Conservation (phyloP, 306 rosid genomes). For the Glycine latifolia region DNA sequence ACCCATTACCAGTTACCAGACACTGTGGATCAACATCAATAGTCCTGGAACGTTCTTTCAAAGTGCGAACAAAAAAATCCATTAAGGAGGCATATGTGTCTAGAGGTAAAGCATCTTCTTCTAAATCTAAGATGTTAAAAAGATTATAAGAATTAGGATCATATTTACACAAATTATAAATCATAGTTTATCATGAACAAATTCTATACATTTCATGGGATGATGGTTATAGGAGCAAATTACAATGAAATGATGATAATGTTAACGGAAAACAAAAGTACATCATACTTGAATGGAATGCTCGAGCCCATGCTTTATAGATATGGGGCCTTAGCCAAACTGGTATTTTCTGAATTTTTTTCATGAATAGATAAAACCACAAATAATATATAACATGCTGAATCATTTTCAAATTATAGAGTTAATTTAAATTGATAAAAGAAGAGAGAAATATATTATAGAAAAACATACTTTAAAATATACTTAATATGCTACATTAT, state of each 20-base stretch:
- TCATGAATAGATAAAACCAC: conserved; percentile 38
- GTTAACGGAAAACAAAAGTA: conserved; percentile 19
- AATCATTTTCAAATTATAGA: conserved; percentile 20
- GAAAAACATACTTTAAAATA: not conserved
- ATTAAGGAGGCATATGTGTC: conserved; percentile 76
- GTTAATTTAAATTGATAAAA: conserved; percentile 3
- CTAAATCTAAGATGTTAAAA: conserved; percentile 67
- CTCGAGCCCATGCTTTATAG: conserved; percentile 86
- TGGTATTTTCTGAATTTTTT: conserved; percentile 80
- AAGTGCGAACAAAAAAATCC: conserved; percentile 78
- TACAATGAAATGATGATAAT: conserved; percentile 26
- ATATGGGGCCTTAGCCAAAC: conserved; percentile 76
- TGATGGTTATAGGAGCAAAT: conserved; percentile 26
- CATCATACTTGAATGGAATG: conserved; percentile 90
- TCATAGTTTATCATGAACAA: conserved; percentile 25
- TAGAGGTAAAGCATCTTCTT: conserved; percentile 88
- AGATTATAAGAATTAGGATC: conserved; percentile 42
- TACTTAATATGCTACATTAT: conserved; percentile 14
- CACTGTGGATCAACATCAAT: conserved; percentile 74
- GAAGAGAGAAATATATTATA: not conserved
- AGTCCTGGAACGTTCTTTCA: conserved; percentile 94
- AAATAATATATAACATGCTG: conserved; percentile 19
- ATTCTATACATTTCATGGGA: conserved; percentile 17
- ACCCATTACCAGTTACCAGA: conserved; percentile 96
- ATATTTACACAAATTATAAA: conserved; percentile 26